Conservation (phyloP, 2,329 filamentous ascomycete species). For the Paecilomyces sp. region DNA sequence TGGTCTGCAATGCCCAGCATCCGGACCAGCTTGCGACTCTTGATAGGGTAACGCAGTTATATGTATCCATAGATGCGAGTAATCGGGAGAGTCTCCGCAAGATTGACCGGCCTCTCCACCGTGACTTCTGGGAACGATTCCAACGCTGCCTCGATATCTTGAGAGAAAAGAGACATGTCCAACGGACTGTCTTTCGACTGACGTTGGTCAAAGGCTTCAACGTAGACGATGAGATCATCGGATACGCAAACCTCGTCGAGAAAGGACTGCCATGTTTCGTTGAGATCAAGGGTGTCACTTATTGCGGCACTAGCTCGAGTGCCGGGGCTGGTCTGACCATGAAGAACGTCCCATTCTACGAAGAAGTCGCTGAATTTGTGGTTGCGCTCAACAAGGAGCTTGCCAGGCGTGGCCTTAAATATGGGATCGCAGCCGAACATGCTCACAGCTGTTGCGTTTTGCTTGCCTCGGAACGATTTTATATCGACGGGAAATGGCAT, state of each 20-base stretch:
- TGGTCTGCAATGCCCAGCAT: conserved; percentile 96
- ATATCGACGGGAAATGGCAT: conserved; percentile 72
- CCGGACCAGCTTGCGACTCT: conserved; percentile 80
- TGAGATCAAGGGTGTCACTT: conserved; percentile 94
- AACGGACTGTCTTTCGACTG: conserved; percentile 88
- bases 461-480: conserved; percentile 75
- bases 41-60: conserved; percentile 84
- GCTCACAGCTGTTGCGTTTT: conserved; percentile 91
- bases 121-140: conserved; percentile 98
- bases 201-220: conserved; percentile 98
- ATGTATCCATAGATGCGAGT: conserved; percentile 91
- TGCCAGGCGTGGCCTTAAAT: conserved; percentile 61
- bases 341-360: conserved; percentile 95
- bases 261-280: conserved; percentile 84
- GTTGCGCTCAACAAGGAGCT: conserved; percentile 65
- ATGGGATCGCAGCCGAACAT: conserved; percentile 92
- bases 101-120: conserved; percentile 86
- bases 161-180: conserved; percentile 70
- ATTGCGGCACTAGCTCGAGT: conserved; percentile 84
- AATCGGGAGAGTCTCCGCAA: conserved; percentile 80
- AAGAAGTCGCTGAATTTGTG: conserved; percentile 80
- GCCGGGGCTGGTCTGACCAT: conserved; percentile 85
- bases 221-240: conserved; percentile 82
- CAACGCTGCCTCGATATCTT: conserved; percentile 84
- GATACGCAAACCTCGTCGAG: conserved; percentile 84